Conservation (phyloP, 106 monocot genomes). For the Ottelia alismoides region DNA sequence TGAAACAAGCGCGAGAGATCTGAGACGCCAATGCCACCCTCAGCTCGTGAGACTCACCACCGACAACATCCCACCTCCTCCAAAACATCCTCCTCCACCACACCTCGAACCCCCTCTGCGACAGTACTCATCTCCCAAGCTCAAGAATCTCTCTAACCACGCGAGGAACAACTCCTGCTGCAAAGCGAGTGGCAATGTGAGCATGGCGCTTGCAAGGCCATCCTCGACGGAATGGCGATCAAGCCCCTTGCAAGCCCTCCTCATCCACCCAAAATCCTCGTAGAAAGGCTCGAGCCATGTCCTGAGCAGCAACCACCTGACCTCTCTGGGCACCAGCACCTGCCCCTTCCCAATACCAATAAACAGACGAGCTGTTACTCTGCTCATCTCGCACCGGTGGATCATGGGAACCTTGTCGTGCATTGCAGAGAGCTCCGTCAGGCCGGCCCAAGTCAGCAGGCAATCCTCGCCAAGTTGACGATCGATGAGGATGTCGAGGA, state of each 20-base stretch:
- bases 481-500: conserved; percentile 71
- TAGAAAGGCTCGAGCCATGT: conserved; percentile 84
- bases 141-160: conserved; percentile 80
- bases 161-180: conserved; percentile 73
- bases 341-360: conserved; percentile 70
- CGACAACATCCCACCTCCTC: too few species aligned
- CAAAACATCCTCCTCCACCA: too few species aligned
- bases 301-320: conserved; percentile 38
- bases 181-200: conserved; percentile 48
- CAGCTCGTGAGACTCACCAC: too few species aligned
- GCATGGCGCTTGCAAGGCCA: conserved; percentile 59
- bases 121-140: conserved; percentile 61
- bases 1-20: too few species aligned
- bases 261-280: conserved; percentile 30
- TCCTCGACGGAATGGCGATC: conserved; percentile 75
- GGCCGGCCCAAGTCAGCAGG: conserved; percentile 45
- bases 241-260: too few species aligned
- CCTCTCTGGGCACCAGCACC: conserved; percentile 61
- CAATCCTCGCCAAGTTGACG: conserved; percentile 74
- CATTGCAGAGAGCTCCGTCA: conserved; percentile 44
- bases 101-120: too few species aligned
- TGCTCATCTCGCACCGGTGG: conserved; percentile 68
- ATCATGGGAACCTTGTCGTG: conserved; percentile 41
- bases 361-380: conserved; percentile 60
- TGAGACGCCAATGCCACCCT: too few species aligned